phyloP scores from a whole-genome alignment of 441 rosid genomes.

The Kokia cookei region DNA sequence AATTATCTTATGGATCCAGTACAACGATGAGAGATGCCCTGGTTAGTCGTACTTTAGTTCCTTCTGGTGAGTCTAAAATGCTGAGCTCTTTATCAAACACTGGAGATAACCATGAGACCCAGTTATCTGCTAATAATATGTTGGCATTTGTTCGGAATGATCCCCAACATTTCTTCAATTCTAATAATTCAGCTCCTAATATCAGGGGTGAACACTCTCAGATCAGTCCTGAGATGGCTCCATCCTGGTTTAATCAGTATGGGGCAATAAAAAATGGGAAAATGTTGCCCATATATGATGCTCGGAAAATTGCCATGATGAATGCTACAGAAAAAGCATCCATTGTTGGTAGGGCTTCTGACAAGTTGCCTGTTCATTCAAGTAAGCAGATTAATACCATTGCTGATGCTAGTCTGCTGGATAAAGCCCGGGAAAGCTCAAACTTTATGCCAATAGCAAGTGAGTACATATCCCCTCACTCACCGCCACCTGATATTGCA shows the following conservation, averaged over 20 bases:
- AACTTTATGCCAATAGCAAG: constrained; percentile 23
- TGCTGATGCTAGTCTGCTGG: constrained; percentile 24
- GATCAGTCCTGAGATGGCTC: constrained; percentile 66
- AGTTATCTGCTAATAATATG: constrained; percentile 27
- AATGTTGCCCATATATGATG: constrained; percentile 42
- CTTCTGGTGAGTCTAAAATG: constrained; percentile 36
- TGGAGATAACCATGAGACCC: constrained; percentile 23
- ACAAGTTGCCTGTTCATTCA: constrained; percentile 26
- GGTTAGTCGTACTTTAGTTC: constrained; percentile 10
- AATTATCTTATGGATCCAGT: constrained; percentile 18
- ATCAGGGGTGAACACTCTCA: constrained; percentile 38
- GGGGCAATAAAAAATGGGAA: constrained; percentile 64
- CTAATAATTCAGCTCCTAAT: constrained; percentile 25
- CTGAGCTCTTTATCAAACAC: constrained; percentile 29
- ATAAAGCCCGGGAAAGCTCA: constrained; percentile 22
- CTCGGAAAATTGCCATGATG: constrained; percentile 26
- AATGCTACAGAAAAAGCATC: constrained; percentile 37
- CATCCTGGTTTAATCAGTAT: constrained; percentile 73
- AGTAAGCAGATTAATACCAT: constrained; percentile 30
- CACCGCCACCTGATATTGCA: constrained; percentile 27
- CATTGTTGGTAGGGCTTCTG: constrained; percentile 36
- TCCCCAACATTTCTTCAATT: constrained; percentile 26
- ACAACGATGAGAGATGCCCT: constrained; percentile 22
- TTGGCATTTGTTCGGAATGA: constrained; percentile 27
- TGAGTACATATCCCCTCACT: constrained; percentile 33